phyloP scores from a whole-genome alignment of 345 rosid genomes.

The Linum lewisii region DNA sequence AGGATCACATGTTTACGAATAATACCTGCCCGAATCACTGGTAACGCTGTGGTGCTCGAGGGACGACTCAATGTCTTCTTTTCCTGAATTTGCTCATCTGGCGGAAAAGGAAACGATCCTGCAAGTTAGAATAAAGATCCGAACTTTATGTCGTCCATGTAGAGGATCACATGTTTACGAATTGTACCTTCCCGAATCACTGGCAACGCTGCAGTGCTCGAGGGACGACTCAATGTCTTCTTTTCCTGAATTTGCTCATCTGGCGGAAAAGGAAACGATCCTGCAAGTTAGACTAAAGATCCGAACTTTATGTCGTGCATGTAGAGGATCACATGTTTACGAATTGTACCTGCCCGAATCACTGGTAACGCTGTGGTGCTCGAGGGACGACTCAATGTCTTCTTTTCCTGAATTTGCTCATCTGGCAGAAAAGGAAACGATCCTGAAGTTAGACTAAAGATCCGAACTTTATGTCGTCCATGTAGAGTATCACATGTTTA shows the following conservation, averaged over 20 bases:
- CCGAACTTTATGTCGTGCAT: slow-evolving; percentile 8
- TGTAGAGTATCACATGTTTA: slow-evolving; percentile 15
- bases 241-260: slow-evolving; percentile 13
- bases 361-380: not conserved
- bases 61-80: slow-evolving; percentile 13
- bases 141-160: slow-evolving; percentile 11
- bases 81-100: slow-evolving; percentile 13
- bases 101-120: slow-evolving; percentile 7
- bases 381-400: slow-evolving; percentile 13
- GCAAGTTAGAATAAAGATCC: slow-evolving; percentile 11
- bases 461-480: slow-evolving; percentile 3
- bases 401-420: slow-evolving; percentile 10
- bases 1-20: slow-evolving; percentile 15
- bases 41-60: not conserved
- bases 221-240: slow-evolving; percentile 11
- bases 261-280: slow-evolving; percentile 9
- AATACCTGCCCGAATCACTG: slow-evolving; percentile 13
- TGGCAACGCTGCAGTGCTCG: not conserved
- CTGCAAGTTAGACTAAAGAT: slow-evolving; percentile 12
- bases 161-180: slow-evolving; percentile 14
- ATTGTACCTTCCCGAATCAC: slow-evolving; percentile 15
- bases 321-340: slow-evolving; percentile 13
- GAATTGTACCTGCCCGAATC: slow-evolving; percentile 14
- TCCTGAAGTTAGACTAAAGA: slow-evolving; percentile 14
- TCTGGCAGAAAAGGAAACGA: slow-evolving; percentile 10